phyloP scores from a whole-genome alignment of 164 flowering plant species.

The Kingdonia uniflora region DNA sequence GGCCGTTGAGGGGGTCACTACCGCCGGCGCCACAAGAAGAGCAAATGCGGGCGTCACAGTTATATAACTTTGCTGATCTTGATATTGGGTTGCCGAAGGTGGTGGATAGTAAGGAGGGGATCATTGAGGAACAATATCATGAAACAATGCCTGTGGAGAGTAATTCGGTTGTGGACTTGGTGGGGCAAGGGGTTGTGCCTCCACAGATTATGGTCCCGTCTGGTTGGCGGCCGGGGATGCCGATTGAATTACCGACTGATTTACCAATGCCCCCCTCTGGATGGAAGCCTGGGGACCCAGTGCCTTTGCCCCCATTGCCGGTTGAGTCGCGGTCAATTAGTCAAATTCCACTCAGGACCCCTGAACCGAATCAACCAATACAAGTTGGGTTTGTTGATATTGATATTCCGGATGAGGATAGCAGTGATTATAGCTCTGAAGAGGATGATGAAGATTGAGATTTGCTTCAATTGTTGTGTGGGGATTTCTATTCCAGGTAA shows the following conservation, averaged over 20 bases:
- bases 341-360: too few species aligned
- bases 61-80: constrained; percentile 69
- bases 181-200: constrained; percentile 41
- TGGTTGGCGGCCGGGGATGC: constrained; percentile 98
- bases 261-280: constrained; percentile 77
- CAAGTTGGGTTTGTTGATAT: too few species aligned
- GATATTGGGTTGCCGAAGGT: constrained; percentile 77
- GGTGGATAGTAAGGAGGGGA: constrained; percentile 39
- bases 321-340: too few species aligned
- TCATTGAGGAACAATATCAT: constrained; percentile 20
- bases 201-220: constrained; percentile 59
- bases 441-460: too few species aligned
- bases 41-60: constrained; percentile 92
- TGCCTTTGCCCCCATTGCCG: constrained; percentile 55
- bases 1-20: constrained; percentile 80
- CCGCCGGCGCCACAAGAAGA: constrained; percentile 99
- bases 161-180: constrained; percentile 22
- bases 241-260: constrained; percentile 66
- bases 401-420: too few species aligned
- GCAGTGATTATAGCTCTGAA: too few species aligned
- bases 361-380: too few species aligned
- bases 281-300: constrained; percentile 91
- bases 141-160: too few species aligned
- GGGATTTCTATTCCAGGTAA: too few species aligned
- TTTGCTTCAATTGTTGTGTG: too few species aligned